These are phyloP conservation scores for Solanum chilense DNA, from an alignment of 257 asterid genomes.

Conservation along the genomic window DNA sequence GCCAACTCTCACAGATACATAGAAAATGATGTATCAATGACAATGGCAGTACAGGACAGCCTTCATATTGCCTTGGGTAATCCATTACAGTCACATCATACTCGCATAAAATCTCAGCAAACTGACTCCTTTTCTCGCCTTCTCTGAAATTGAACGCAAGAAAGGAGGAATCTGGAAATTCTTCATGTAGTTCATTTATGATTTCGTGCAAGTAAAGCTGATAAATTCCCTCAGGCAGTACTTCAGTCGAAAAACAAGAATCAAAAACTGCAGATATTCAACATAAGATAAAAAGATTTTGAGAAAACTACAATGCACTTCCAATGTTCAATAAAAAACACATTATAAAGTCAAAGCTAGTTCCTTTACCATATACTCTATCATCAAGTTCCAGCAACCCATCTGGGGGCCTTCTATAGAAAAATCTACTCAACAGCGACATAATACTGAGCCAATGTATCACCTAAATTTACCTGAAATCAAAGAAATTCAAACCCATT, in stretches of 20 bases:
- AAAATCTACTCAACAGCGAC: constrained; percentile 91
- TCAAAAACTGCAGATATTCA: constrained; percentile 70
- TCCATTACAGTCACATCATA: constrained; percentile 90
- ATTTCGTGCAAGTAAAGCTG: constrained; percentile 90
- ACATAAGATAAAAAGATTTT: constrained; percentile 3
- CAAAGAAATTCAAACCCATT: background rate
- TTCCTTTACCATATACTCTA: constrained; percentile 72
- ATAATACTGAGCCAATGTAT: constrained; percentile 24
- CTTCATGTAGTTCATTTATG: constrained; percentile 79
- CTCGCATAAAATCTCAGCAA: constrained; percentile 74
- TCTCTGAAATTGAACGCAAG: constrained; percentile 94
- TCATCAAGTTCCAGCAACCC: constrained; percentile 89
- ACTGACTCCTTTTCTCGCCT: constrained; percentile 87
- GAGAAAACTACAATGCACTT: background rate
- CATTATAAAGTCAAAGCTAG: background rate
- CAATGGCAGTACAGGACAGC: constrained; percentile 86
- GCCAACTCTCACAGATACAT: constrained; percentile 92
- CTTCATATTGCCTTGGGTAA: constrained; percentile 97
- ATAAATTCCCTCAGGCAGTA: constrained; percentile 76
- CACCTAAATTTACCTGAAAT: constrained; percentile 5
- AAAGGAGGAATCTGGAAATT: constrained; percentile 78
- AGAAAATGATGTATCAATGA: constrained; percentile 88
- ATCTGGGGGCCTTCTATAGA: constrained; percentile 93
- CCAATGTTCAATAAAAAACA: background rate
- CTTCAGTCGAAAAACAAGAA: constrained; percentile 97